Evolutionary conservation across 805 yeast genomes (phyloP), one percentile per base, ranked within the genome.

Genomic region (Deakozyma indianensis): DNA sequence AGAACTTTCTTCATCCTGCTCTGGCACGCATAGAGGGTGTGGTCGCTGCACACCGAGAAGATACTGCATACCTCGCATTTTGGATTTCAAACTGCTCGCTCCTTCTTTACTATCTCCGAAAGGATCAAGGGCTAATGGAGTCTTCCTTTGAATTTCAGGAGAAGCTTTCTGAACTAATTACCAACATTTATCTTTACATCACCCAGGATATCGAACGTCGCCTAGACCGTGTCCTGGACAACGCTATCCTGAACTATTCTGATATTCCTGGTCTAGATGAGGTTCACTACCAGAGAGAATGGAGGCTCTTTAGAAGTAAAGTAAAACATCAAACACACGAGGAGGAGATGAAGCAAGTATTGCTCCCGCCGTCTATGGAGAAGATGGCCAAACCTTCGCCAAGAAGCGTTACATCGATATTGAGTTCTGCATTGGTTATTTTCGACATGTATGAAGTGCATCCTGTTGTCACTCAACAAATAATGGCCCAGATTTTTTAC

Each of bases 381-480:
- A 70, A 75, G 42, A 82, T 83, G 47, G 78, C 83, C 71, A 78
- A 77, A 57, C 95, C 96, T 2, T 85, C 96, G 0, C 98, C 98
- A 0, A 68, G 88, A 45, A 79, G 77, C 53, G 72, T 88, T 45
- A 77, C 88, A 22, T 94, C 92, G 54, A 81, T 88, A 1, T 70
- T 92, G 48, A 94, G 95, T 24, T 95, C 97, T 0, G 69, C 94
- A 45, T 71, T 86, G 41, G 86, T 88, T 55, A 90, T 92, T 2
- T 69, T 88, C 55, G 86, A 83, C 46, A 64, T 90, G 35, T 94
- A 83, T 60, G 75, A 80, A 51, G 83, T 86, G 4, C 90, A 83
- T 56, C 83, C 86, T 4, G 66, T 84, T 20, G 67, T 85, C n/a
- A 75, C 76, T 46, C 80, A 81, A 50, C 94, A 87, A 61, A 74